Percentiles rank a stretch among this genome's conserved stretches.
phyloP scores from a whole-genome alignment of 257 asterid species.

The Nicotiana knightiana region DNA sequence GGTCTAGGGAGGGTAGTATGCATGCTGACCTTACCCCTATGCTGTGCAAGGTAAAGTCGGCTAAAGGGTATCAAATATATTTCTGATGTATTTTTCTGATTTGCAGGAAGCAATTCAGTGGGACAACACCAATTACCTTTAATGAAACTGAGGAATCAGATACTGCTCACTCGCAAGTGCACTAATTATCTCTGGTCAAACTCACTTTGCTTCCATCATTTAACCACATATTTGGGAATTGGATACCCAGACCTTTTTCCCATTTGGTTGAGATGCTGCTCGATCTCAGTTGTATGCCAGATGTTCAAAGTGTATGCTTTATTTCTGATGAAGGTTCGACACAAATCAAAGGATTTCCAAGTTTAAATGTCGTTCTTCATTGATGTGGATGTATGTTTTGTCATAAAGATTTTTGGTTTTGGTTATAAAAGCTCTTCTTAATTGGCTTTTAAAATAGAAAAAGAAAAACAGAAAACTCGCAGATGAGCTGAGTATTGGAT shows the following conservation, averaged over 20 bases:
- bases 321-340: not conserved
- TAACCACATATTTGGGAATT: not conserved
- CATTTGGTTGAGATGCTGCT: not conserved
- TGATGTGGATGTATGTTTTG: not conserved
- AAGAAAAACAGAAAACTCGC: not conserved
- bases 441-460: not conserved
- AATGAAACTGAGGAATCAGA: constrained; percentile 49
- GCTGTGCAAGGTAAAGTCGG: too few relatives aligned
- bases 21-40: too few relatives aligned
- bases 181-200: constrained; percentile 21
- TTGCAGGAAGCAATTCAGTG: constrained; percentile 37
- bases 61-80: not conserved
- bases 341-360: not conserved
- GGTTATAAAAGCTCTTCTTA: not conserved
- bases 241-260: not conserved
- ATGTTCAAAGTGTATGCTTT: not conserved
- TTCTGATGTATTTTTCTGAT: not conserved
- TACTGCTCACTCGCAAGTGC: constrained; percentile 48
- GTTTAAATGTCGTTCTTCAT: not conserved
- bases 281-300: not conserved
- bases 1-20: too few relatives aligned
- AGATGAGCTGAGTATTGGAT: not conserved
- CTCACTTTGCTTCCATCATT: not conserved
- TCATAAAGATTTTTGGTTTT: not conserved
- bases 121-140: constrained; percentile 27